phyloP scores from a whole-genome alignment of 2,329 filamentous ascomycete species.

The Aspergillus aculeatinus region DNA sequence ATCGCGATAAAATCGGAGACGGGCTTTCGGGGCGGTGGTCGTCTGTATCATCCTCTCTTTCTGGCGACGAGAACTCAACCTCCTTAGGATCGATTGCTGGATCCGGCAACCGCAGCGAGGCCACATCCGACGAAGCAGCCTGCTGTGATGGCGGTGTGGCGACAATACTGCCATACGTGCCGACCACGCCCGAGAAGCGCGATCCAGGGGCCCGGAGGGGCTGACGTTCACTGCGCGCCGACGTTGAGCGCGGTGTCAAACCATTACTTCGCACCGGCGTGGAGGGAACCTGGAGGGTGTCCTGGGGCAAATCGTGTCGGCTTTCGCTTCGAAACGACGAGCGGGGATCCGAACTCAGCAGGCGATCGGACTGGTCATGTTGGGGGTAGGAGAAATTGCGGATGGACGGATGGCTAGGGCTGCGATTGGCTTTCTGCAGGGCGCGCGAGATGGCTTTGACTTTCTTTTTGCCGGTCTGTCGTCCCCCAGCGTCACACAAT shows the following conservation, averaged over 20 bases:
- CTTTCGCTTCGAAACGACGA: conserved; percentile 24
- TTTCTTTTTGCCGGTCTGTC: conserved; percentile 77
- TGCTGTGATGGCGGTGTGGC: conserved; percentile 49
- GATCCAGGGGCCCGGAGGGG: conserved; percentile 36
- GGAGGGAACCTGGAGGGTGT: conserved; percentile 13
- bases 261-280: conserved; percentile 20
- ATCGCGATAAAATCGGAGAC: conserved; percentile 25
- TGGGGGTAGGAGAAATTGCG: conserved; percentile 27
- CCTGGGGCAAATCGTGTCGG: conserved; percentile 15
- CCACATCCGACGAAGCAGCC: conserved; percentile 38
- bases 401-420: conserved; percentile 45
- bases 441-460: conserved; percentile 79
- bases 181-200: conserved; percentile 40
- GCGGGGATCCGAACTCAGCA: conserved; percentile 16
- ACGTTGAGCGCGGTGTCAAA: conserved; percentile 34
- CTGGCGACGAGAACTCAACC: conserved; percentile 19
- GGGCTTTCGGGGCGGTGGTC: conserved; percentile 24
- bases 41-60: conserved; percentile 16
- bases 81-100: conserved; percentile 55
- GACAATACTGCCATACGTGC: conserved; percentile 64
- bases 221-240: conserved; percentile 40
- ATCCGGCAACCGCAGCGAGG: conserved; percentile 60
- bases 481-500: conserved; percentile 8
- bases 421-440: conserved; percentile 58
- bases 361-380: conserved; percentile 14